Conservation (phyloP, 768 basidiomycete species). For the Ramaria sp. region DNA sequence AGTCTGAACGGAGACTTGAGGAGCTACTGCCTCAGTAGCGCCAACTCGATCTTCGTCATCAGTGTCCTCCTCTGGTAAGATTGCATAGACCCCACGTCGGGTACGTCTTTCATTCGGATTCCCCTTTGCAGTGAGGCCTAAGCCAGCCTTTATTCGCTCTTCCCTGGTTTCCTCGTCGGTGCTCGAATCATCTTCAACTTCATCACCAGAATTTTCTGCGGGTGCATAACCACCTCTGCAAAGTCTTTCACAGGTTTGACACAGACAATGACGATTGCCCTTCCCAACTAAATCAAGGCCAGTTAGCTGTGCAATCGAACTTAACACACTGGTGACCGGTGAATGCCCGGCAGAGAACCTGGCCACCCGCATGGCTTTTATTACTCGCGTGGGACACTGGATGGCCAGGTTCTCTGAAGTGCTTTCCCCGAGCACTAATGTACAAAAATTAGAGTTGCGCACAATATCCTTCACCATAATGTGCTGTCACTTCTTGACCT, state of each 20-base stretch:
- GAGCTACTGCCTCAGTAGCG: constrained; percentile 36
- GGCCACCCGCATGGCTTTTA: not conserved
- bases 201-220: constrained; percentile 29
- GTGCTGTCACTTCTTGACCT: constrained; percentile 83
- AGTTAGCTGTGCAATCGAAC: not conserved
- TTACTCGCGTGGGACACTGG: not conserved
- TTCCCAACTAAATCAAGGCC: constrained; percentile 38
- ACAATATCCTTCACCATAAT: constrained; percentile 90
- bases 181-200: constrained; percentile 37
- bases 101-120: constrained; percentile 76
- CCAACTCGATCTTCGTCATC: constrained; percentile 55
- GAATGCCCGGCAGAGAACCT: not conserved
- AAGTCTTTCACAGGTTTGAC: constrained; percentile 76
- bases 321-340: not conserved
- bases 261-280: constrained; percentile 67
- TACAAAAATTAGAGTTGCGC: constrained; percentile 20
- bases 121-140: constrained; percentile 21
- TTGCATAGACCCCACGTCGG: constrained; percentile 71
- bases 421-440: not conserved
- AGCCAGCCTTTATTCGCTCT: constrained; percentile 3
- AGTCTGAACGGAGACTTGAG: not conserved
- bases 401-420: not conserved
- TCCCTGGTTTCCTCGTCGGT: constrained; percentile 26
- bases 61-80: constrained; percentile 43
- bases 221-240: constrained; percentile 61